Evolutionary conservation across 495 filamentous ascomycete genomes (phyloP).

Genomic region (Neurospora terricola): DNA sequence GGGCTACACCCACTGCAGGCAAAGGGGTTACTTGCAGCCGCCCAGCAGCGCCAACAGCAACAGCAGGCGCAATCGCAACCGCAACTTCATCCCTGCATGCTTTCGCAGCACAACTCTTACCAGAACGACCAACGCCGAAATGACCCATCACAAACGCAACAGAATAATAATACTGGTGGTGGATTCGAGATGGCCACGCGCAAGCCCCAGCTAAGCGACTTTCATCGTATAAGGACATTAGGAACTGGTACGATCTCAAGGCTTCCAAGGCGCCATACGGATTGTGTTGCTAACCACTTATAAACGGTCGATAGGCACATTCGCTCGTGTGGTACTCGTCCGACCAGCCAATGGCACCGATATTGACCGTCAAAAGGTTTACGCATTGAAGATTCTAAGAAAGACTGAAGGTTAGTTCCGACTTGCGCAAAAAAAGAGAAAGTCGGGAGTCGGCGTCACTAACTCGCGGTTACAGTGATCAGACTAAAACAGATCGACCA

Average conservation of each 20-base stretch:
- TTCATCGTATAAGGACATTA: conserved; percentile 77
- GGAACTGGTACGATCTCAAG: conserved; percentile 57
- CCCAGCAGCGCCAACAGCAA: conserved; percentile 10
- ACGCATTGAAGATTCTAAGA: conserved; percentile 85
- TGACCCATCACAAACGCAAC: background rate
- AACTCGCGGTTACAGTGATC: conserved; percentile 52
- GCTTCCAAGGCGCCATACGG: conserved; percentile 7
- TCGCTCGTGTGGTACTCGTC: conserved; percentile 88
- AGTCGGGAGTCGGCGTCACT: conserved; percentile 32
- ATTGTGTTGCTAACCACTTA: conserved; percentile 21
- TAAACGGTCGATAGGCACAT: conserved; percentile 57
- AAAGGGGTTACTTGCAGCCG: conserved; percentile 10
- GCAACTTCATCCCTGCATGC: conserved; percentile 4
- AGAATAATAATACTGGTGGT: background rate
- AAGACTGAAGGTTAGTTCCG: conserved; percentile 54
- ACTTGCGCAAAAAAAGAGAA: background rate
- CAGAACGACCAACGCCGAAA: background rate
- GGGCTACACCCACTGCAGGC: conserved; percentile 25
- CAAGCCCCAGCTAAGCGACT: conserved; percentile 52
- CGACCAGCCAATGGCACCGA: conserved; percentile 47
- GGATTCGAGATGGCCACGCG: conserved; percentile 13
- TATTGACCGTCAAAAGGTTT: conserved; percentile 57
- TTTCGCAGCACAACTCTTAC: background rate
- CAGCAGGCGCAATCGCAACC: conserved; percentile 11
- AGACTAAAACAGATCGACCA: conserved; percentile 96